Base-by-base conservation (phyloP, 345 rosid species). In the Cardiospermum halicacabum region DNA sequence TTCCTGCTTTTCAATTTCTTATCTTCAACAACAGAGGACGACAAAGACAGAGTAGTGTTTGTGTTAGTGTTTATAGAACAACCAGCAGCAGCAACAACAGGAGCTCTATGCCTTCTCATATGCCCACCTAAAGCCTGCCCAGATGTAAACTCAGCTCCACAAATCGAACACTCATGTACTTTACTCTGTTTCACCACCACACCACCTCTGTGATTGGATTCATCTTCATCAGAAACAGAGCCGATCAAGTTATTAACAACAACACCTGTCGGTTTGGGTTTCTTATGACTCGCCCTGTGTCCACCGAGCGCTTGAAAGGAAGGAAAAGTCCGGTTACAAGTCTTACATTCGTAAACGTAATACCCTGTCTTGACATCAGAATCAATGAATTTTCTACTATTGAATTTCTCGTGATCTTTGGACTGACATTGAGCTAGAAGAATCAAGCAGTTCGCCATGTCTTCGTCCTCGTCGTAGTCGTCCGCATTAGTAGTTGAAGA, bases 41-140 rank as follows among this genome's bases (percentile, higher is more conserved):
- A 72, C 71, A 81, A 74, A 16, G 81, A 74, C 73, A 82, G 74
- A 56, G 68, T 69, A 25, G 85, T 70, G 60, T 55, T 70, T 0
- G 56, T 32, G 47, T n/a, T n/a, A n/a, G n/a, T n/a, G n/a, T n/a
- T n/a, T n/a, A n/a, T n/a, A n/a, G n/a, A n/a, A n/a, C n/a, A n/a
- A n/a, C n/a, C n/a, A n/a, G n/a, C n/a, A n/a, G n/a, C n/a, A n/a
- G n/a, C n/a, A n/a, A 68, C 72, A 4, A 60, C 47, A 3, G 91
- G 78, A 2, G 84, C 78, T 58, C 96, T 74, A 56, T 95, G 99
- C 68, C 99, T 76, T 77, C 99, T 72, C 99, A 95, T 95, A 63
- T 95, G 99, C 18, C 99, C 99, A 3, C 99, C 99, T 56, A 95
- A 76, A 8, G 99, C 99, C 78, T 95, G 99, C 7, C 99, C 99